phyloP scores from a whole-genome alignment of 2,329 filamentous ascomycete species.

The Simplicillium sp. region DNA sequence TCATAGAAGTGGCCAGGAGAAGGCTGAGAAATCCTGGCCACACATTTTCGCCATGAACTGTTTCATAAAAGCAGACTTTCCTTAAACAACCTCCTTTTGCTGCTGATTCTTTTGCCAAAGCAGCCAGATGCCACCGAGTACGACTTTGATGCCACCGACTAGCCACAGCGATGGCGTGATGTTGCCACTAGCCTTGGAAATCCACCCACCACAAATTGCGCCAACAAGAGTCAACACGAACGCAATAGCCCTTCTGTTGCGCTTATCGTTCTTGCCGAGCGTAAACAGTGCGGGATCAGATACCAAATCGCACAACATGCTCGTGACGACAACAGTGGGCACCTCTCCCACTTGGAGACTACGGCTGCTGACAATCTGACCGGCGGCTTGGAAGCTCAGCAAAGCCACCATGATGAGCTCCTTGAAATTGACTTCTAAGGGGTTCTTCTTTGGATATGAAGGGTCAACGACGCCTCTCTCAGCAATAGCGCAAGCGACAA shows the following conservation, averaged over 20 bases:
- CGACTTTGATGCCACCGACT: conserved; percentile 32
- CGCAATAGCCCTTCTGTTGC: conserved; percentile 35
- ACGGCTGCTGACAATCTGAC: conserved; percentile 41
- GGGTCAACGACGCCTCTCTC: conserved; percentile 25
- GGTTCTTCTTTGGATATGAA: conserved; percentile 4
- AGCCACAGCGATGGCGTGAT: conserved; percentile 34
- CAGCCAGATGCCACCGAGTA: conserved; percentile 25
- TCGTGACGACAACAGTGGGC: conserved; percentile 46
- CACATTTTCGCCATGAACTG: no score
- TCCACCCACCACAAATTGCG: conserved; percentile 37
- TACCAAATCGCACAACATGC: conserved; percentile 42
- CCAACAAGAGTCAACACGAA: conserved; percentile 36
- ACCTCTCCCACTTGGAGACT: conserved; percentile 42
- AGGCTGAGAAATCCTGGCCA: no score
- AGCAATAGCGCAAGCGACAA: conserved; percentile 41
- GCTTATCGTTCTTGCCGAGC: conserved; percentile 32
- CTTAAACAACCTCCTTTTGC: not conserved
- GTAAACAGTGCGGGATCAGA: conserved; percentile 39
- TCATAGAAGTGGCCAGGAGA: no score
- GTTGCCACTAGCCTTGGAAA: conserved; percentile 30
- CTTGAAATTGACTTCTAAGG: conserved; percentile 12
- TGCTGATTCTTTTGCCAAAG: conserved; percentile 17
- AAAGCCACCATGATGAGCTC: conserved; percentile 32
- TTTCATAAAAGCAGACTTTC: no score
- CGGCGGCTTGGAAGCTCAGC: conserved; percentile 43